Evolutionary conservation across 108 stramenopile species (phyloP).

Genomic region (Nitzschia sp.): DNA sequence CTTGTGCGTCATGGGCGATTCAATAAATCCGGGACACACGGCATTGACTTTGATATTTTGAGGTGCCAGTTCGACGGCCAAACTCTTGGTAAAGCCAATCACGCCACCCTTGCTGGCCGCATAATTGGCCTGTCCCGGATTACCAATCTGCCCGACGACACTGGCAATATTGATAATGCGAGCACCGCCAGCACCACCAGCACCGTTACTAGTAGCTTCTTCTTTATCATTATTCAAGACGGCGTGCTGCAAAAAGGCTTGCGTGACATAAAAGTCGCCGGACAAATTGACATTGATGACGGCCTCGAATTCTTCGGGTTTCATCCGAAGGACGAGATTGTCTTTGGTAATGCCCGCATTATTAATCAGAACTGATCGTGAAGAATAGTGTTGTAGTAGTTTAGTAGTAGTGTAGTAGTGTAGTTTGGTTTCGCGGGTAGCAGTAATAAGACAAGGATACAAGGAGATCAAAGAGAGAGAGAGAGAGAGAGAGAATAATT

Average conservation of each 20-base stretch:
- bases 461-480: no score
- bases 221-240: conserved; percentile 51
- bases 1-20: conserved; percentile 60
- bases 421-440: no score
- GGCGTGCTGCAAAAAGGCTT: conserved; percentile 51
- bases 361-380: conserved; percentile 64
- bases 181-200: conserved; percentile 27
- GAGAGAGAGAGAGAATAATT: no score
- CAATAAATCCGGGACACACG: conserved; percentile 74
- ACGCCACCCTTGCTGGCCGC: conserved; percentile 82
- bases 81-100: conserved; percentile 54
- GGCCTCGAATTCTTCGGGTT: conserved; percentile 58
- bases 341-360: conserved; percentile 77
- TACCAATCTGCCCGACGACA: conserved; percentile 63
- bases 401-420: no score
- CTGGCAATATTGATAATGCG: conserved; percentile 72
- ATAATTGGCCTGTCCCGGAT: conserved; percentile 77
- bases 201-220: not conserved
- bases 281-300: conserved; percentile 80
- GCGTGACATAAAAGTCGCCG: conserved; percentile 71
- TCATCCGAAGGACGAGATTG: conserved; percentile 56
- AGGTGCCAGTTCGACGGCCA: conserved; percentile 73
- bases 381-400: no score
- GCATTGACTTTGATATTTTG: conserved; percentile 57
- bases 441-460: conserved; percentile 45